Evolutionary conservation across 495 filamentous ascomycete genomes (phyloP), one percentile per base, ranked within the genome.

Genomic region (Penicillium odoratum): DNA sequence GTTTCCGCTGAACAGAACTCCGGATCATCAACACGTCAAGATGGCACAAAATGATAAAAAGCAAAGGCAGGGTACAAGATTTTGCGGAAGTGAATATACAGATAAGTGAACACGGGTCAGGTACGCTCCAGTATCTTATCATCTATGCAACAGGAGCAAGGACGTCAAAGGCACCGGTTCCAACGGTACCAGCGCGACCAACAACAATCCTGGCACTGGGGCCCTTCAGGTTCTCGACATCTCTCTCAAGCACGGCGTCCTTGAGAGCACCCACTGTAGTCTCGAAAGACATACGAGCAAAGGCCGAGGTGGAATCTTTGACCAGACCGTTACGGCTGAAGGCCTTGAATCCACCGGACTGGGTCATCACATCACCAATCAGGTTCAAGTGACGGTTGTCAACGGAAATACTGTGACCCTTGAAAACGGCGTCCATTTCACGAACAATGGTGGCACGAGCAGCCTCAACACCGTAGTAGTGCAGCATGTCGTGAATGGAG

Each of bases 241-340:
- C 94, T 51, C 88, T 84, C 64, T 97, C 92, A 43, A 93, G 71
- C 16, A 96, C 91, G 28, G 93, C 92, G 62, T 97, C 93, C 69
- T 87, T 90, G 70, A 98, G 80, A 77, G 96, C 97, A 2, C 88
- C 88, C 34, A 96, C 83, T 21, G 94, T 98, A 6, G 94, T 98
- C 81, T 99, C 93, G 78, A 97, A 98, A 72, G 90, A 95, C 92
- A 97, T 97, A 82, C 97, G 97, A 73, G 93, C 88, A 60, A 98
- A 92, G 1, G 94, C 92, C 51, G 88, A 93, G 15, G 90, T 85
- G 65, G 87, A 89, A 57, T 88, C 83, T 69, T 86, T 88, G 48
- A 80, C 72, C 52, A 98, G 69, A 16, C 93, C 94, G 62, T 87
- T 93, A 46, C 94, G 88, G 73, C 89, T 96, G 77, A 98, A 99